These are phyloP conservation scores for Odontarrhena argentea DNA, from an alignment of 345 rosid genomes.

Conservation along the genomic window DNA sequence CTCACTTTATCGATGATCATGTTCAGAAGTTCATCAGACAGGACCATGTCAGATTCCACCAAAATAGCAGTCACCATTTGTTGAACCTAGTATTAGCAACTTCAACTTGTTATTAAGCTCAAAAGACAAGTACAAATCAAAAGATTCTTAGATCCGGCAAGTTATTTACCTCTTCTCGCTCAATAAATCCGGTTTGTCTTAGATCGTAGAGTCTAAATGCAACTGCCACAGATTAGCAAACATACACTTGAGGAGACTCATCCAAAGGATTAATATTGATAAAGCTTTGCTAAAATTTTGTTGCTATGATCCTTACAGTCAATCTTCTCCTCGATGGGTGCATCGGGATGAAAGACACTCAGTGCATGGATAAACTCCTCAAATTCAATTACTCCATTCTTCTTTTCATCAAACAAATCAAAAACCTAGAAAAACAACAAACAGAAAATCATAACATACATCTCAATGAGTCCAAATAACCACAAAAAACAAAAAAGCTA, in stretches of 20 bases:
- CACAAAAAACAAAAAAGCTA: not conserved
- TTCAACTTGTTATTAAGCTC: slow-evolving; percentile 6
- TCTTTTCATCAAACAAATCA: slow-evolving; percentile 83
- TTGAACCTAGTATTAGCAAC: slow-evolving; percentile 59
- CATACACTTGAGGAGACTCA: slow-evolving; percentile 19
- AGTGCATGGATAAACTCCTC: slow-evolving; percentile 81
- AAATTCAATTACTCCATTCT: slow-evolving; percentile 84
- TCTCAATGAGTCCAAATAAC: slow-evolving; percentile 7
- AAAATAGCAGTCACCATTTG: slow-evolving; percentile 79
- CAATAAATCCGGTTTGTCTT: slow-evolving; percentile 81
- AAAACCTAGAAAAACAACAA: slow-evolving; percentile 54
- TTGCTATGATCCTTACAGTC: slow-evolving; percentile 59
- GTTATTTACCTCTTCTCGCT: slow-evolving; percentile 74
- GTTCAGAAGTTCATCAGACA: slow-evolving; percentile 65
- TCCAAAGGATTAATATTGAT: not conserved
- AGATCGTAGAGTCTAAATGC: slow-evolving; percentile 85
- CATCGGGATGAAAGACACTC: slow-evolving; percentile 74
- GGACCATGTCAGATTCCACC: slow-evolving; percentile 59
- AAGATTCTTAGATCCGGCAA: no score
- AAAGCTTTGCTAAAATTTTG: not conserved
- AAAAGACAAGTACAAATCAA: not conserved
- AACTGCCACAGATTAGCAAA: slow-evolving; percentile 53
- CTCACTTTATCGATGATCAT: slow-evolving; percentile 70
- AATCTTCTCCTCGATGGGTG: slow-evolving; percentile 73
- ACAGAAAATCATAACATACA: not conserved